Evolutionary conservation across 148 eudicot genomes (phyloP).

Genomic region (Linanthus parryae): DNA sequence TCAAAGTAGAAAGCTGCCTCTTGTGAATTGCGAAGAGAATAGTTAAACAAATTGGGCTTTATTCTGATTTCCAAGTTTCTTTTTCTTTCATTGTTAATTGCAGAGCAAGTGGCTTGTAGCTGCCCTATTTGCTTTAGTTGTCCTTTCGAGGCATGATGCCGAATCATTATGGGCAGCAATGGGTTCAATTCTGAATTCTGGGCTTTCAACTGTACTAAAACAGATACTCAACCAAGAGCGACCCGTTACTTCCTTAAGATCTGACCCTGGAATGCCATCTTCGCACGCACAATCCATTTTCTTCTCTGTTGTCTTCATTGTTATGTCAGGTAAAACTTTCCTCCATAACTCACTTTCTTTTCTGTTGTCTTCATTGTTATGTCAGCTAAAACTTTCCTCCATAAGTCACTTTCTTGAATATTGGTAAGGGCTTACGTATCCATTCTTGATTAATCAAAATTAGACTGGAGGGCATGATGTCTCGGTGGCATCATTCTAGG

Average conservation of each 20-base stretch:
- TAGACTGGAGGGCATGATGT: too few relatives aligned
- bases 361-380: constrained; percentile 7
- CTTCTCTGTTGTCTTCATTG: constrained; percentile 30
- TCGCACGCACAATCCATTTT: constrained; percentile 84
- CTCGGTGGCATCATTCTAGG: too few relatives aligned
- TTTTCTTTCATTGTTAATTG: constrained; percentile 12
- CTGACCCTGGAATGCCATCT: constrained; percentile 97
- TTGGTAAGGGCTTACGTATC: too few relatives aligned
- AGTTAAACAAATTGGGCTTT: too few relatives aligned
- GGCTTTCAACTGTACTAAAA: constrained; percentile 42
- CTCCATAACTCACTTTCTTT: too few relatives aligned
- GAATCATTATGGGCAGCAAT: constrained; percentile 70
- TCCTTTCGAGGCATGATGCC: constrained; percentile 75
- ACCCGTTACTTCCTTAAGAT: constrained; percentile 47
- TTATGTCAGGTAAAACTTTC: constrained; percentile 65
- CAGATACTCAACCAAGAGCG: constrained; percentile 67
- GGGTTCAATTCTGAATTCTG: constrained; percentile 52
- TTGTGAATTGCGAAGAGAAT: neutral
- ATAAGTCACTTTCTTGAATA: too few relatives aligned
- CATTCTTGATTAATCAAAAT: too few relatives aligned
- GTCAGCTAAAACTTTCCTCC: too few relatives aligned
- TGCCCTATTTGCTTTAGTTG: constrained; percentile 26
- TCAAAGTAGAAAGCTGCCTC: too few relatives aligned
- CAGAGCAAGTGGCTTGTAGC: constrained; percentile 87
- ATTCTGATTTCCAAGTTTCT: neutral